Base-by-base conservation (phyloP, 2,329 filamentous ascomycete genomes). In the Lithohypha guttulata region DNA sequence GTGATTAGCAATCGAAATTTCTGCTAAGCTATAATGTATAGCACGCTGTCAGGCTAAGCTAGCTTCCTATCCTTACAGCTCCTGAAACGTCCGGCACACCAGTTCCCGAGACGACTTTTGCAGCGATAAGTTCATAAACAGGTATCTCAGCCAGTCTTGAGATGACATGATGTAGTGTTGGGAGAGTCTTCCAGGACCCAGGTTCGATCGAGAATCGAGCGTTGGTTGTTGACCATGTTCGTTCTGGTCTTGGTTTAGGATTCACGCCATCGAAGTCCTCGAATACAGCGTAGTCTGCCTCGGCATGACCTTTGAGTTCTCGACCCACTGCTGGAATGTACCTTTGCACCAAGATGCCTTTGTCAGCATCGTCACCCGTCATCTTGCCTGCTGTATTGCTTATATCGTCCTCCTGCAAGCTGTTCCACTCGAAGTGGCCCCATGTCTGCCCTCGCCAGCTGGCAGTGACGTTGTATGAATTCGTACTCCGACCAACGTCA, bases 81-180 rank as follows among this genome's bases (percentile, higher is more conserved):
- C 25, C 13, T 3, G 13, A 32, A 2, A 45, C 27, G 39, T 46
- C 43, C 2, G 41, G 41, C 6, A 38, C 35, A 0, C 73, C 73
- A 10, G 53, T 57, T 0, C 72, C 73, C 47, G 73, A 65, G 0
- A 72, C 68, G 2, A 77, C 58, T 56, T 71, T 75, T 1, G 66
- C 73, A 21, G 65, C 60, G 2, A 78, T 57, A 26, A 79, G 54
- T 41, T 69, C 67, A 48, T 71, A 76, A 2, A 77, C 54, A 0
- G 74, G 75, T 3, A 80, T 59, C 46, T 74, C 69, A 1, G 65
- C 64, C 41, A 79, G 53, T 10, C 65, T 59, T 14, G 58, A 55
- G 4, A 73, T 58, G 6, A 80, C 57, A 51, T 79, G 71, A 50
- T 79, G 73, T 37, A 79, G 56, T 2, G 75, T 80, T 0, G 76